Evolutionary conservation across 352 stramenopile genomes (phyloP).

Genomic region (Phytophthora brassicae): DNA sequence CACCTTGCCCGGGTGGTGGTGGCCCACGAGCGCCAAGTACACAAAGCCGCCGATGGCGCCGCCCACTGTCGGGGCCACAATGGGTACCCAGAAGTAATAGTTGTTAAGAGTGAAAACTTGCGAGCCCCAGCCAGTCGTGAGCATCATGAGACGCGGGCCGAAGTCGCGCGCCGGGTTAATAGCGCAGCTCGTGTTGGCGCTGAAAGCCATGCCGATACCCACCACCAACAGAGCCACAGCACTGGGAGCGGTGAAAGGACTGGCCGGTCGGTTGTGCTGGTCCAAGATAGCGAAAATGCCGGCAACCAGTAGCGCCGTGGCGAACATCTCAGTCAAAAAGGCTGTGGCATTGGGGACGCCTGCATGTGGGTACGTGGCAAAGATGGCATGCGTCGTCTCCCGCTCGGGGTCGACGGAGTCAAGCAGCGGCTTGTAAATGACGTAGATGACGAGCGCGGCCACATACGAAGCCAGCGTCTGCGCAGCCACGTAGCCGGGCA

Average conservation of each 20-base stretch:
- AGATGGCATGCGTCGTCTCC: slow-evolving; percentile 39
- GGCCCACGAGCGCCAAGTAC: slow-evolving; percentile 47
- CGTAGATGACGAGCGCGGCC: slow-evolving; percentile 44
- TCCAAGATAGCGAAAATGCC: slow-evolving; percentile 56
- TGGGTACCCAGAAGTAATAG: slow-evolving; percentile 62
- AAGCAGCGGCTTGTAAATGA: slow-evolving; percentile 52
- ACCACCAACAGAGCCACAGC: slow-evolving; percentile 51
- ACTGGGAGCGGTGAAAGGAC: slow-evolving; percentile 33
- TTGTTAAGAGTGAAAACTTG: slow-evolving; percentile 45
- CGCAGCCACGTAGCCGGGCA: slow-evolving; percentile 42
- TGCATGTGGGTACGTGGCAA: slow-evolving; percentile 52
- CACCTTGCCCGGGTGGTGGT: slow-evolving; percentile 49
- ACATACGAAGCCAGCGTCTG: slow-evolving; percentile 53
- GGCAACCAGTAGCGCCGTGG: slow-evolving; percentile 41
- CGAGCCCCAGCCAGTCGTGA: slow-evolving; percentile 43
- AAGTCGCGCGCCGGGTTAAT: slow-evolving; percentile 66
- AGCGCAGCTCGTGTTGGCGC: slow-evolving; percentile 52
- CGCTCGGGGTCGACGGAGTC: slow-evolving; percentile 50
- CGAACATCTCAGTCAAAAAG: slow-evolving; percentile 56
- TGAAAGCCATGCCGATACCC: slow-evolving; percentile 63
- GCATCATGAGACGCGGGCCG: slow-evolving; percentile 48
- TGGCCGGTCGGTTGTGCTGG: slow-evolving; percentile 47
- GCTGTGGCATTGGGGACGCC: slow-evolving; percentile 40
- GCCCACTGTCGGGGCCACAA: slow-evolving; percentile 45
- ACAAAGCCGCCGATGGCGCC: slow-evolving; percentile 37